A percentile compares a stretch with the other conserved stretches of the same genome.
Conservation (phyloP, 106 monocot genomes). For the Alisma plantagoaquatica region DNA sequence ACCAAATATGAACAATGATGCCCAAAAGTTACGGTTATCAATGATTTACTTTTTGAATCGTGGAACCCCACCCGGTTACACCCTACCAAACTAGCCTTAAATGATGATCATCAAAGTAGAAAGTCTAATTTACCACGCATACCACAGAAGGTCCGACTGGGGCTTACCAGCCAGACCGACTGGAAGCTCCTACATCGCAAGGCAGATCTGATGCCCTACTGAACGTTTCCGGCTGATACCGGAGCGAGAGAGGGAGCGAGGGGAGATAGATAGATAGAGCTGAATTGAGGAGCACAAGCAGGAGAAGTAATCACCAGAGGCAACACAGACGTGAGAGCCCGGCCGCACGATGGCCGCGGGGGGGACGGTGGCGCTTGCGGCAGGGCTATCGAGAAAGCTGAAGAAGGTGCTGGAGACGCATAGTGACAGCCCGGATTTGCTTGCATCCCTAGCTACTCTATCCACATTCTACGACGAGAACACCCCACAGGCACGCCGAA, state of each 20-base stretch:
- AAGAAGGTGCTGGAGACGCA: conserved; percentile 96
- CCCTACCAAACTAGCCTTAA: too few relatives aligned
- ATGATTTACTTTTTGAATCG: too few relatives aligned
- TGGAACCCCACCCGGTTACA: too few relatives aligned
- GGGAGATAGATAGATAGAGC: conserved; percentile 2
- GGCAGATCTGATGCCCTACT: too few relatives aligned
- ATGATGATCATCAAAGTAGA: too few relatives aligned
- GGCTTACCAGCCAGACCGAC: too few relatives aligned
- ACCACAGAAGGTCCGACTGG: too few relatives aligned
- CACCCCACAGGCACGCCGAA: conserved; percentile 71
- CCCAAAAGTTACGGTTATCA: too few relatives aligned
- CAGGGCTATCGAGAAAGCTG: conserved; percentile 69
- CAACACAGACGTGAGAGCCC: neutral
- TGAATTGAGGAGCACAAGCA: neutral
- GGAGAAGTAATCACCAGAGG: neutral
- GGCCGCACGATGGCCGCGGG: conserved; percentile 29
- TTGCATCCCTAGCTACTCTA: conserved; percentile 64
- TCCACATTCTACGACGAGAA: conserved; percentile 91
- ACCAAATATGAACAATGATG: too few relatives aligned
- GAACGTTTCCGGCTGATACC: too few relatives aligned
- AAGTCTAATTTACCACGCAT: too few relatives aligned
- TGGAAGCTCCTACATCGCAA: too few relatives aligned
- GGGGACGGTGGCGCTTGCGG: conserved; percentile 35
- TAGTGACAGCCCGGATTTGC: conserved; percentile 78
- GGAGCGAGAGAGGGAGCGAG: conserved; percentile 10